A percentile compares a stretch with the other conserved stretches of the same genome.
phyloP scores from a whole-genome alignment of 2,329 filamentous ascomycete genomes.

The Aureobasidium sp. region DNA sequence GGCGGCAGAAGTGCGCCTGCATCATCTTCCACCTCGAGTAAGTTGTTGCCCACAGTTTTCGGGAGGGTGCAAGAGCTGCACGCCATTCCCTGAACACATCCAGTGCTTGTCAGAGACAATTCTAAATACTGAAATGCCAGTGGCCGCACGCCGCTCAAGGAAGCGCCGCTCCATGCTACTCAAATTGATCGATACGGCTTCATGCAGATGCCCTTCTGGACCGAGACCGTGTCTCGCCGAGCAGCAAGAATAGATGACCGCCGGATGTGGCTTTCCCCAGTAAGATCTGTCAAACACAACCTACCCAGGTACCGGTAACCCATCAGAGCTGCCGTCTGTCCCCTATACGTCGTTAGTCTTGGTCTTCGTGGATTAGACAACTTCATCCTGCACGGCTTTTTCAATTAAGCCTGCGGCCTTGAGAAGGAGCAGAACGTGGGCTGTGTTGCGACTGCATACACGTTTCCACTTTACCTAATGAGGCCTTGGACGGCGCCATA shows the following conservation, averaged over 20 bases:
- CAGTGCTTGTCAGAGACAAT: not conserved
- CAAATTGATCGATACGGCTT: conserved; percentile 5
- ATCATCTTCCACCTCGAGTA: too few relatives aligned
- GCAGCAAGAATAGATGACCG: conserved; percentile 7
- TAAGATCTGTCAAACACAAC: conserved; percentile 10
- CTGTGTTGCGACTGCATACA: not conserved
- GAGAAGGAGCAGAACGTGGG: not conserved
- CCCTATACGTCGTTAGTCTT: not conserved
- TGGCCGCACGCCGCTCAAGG: not conserved
- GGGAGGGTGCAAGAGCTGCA: conserved; percentile 4
- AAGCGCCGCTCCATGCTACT: not conserved
- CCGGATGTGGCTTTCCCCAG: conserved; percentile 10
- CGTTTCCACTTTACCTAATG: not conserved
- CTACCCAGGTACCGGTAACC: conserved; percentile 14
- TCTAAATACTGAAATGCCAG: not conserved
- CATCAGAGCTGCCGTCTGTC: not conserved
- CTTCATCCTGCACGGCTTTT: not conserved
- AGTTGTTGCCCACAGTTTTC: too few relatives aligned
- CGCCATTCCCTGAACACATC: not conserved
- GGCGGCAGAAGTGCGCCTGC: too few relatives aligned
- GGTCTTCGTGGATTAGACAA: not conserved
- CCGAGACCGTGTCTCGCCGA: conserved; percentile 8
- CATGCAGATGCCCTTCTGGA: conserved; percentile 12
- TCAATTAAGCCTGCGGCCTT: not conserved
- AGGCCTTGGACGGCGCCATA: not conserved